Conservation (phyloP, 805 yeast species). For the Cyberlindnera misumaiensis region DNA sequence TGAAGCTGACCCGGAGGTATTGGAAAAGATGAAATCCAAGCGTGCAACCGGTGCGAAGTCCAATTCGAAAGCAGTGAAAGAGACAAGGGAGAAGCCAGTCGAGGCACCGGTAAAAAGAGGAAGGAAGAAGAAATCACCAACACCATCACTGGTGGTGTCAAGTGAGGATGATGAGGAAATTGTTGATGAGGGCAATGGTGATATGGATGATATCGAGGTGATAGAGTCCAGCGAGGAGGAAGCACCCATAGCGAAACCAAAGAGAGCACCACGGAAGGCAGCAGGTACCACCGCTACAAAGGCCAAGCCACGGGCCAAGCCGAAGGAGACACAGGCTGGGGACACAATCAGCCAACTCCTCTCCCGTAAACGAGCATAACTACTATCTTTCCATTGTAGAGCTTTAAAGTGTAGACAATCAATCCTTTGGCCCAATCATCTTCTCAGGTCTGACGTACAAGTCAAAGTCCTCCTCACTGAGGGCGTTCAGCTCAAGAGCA, state of each 20-base stretch:
- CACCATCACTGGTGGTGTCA: slow-evolving; percentile 1
- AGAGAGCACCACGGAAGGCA: neutral
- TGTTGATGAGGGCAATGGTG: neutral
- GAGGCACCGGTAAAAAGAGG: neutral
- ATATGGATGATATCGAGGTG: neutral
- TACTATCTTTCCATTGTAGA: too few species aligned
- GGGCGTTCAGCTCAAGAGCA: slow-evolving; percentile 84
- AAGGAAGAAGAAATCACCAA: slow-evolving; percentile 1
- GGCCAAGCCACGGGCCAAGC: neutral
- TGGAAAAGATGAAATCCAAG: neutral
- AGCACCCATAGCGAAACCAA: too few species aligned
- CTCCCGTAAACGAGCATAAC: neutral
- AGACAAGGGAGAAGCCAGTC: neutral
- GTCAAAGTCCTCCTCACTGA: slow-evolving; percentile 82
- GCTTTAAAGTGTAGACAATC: neutral
- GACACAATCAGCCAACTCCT: slow-evolving; percentile 2
- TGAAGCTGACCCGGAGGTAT: neutral
- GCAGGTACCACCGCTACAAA: neutral
- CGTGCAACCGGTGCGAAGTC: neutral
- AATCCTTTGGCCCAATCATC: slow-evolving; percentile 86
- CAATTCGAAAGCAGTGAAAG: neutral
- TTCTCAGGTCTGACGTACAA: slow-evolving; percentile 97
- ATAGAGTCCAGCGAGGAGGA: neutral
- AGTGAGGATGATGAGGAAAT: neutral
- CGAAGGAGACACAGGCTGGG: neutral